A percentile compares a stretch with the other conserved stretches of the same genome.
Evolutionary conservation across 352 stramenopile species (phyloP).

Genomic region (Phytophthora macrochlamydospora): DNA sequence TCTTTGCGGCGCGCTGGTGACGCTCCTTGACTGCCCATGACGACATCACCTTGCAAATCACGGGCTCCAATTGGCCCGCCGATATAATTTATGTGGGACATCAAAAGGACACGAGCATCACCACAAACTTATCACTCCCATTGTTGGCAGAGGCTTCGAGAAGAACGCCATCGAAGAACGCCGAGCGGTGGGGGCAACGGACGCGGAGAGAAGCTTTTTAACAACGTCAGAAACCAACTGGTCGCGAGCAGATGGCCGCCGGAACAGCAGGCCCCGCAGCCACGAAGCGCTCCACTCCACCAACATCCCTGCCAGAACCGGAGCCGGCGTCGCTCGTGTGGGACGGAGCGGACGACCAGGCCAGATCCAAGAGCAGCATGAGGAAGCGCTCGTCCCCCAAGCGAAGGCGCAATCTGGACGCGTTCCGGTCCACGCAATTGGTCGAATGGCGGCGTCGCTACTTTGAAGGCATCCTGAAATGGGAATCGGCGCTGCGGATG

Average conservation of each 20-base stretch:
- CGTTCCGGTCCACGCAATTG: slow-evolving; percentile 30
- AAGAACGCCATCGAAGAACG: no score
- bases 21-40: not conserved
- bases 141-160: not conserved
- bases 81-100: not conserved
- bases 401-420: slow-evolving; percentile 12
- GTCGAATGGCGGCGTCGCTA: slow-evolving; percentile 56
- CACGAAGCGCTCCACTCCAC: slow-evolving; percentile 12
- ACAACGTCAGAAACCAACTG: slow-evolving; percentile 20
- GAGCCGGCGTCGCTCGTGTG: slow-evolving; percentile 15
- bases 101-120: not conserved
- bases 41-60: not conserved
- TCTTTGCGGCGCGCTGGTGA: not conserved
- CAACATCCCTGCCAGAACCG: slow-evolving; percentile 21
- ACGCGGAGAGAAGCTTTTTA: not conserved
- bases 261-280: slow-evolving; percentile 11
- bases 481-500: slow-evolving; percentile 60
- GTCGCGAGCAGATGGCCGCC: slow-evolving; percentile 33
- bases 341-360: slow-evolving; percentile 8
- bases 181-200: no score
- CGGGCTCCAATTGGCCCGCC: no score
- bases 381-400: slow-evolving; percentile 3
- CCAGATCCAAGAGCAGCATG: slow-evolving; percentile 14
- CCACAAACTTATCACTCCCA: not conserved
- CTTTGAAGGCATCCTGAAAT: slow-evolving; percentile 71